A percentile compares a stretch with the other conserved stretches of the same genome.
Conservation (phyloP, 192 early-diverging fungal genomes). For the Coemansia sp. region DNA sequence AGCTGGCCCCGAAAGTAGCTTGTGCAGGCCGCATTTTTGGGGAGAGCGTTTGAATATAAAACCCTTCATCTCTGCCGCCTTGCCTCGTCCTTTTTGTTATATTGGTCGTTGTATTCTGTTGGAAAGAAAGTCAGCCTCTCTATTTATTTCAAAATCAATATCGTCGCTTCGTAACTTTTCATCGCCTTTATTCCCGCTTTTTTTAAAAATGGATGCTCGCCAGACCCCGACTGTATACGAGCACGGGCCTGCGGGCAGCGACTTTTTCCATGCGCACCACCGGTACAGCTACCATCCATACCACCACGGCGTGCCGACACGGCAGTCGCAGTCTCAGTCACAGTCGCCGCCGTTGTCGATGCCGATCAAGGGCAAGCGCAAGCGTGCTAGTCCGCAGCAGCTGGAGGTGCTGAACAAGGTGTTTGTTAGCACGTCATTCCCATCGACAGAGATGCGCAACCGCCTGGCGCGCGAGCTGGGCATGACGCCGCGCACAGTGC, state of each 20-base stretch:
- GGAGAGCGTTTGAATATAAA: neutral
- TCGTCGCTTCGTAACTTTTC: neutral
- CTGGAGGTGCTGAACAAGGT: slow-evolving; percentile 73
- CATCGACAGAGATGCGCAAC: slow-evolving; percentile 77
- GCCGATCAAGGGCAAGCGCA: slow-evolving; percentile 71
- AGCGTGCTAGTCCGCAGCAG: slow-evolving; percentile 76
- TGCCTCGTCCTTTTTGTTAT: neutral
- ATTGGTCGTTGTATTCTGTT: neutral
- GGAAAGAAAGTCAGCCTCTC: slow-evolving; percentile 2
- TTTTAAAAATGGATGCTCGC: slow-evolving; percentile 7
- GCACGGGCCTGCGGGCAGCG: slow-evolving; percentile 5
- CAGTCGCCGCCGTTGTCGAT: slow-evolving; percentile 18
- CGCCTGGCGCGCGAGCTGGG: slow-evolving; percentile 74
- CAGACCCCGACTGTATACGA: slow-evolving; percentile 49
- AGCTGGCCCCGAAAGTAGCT: neutral
- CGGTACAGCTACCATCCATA: slow-evolving; percentile 22
- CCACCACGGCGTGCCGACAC: slow-evolving; percentile 17
- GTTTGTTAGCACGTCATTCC: slow-evolving; percentile 77
- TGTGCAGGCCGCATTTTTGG: slow-evolving; percentile 1
- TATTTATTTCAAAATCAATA: neutral
- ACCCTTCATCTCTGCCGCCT: neutral
- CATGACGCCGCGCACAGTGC: slow-evolving; percentile 89
- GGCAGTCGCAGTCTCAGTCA: neutral
- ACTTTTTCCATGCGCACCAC: slow-evolving; percentile 1
- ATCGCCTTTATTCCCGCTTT: slow-evolving; percentile 1